Evolutionary conservation across 495 filamentous ascomycete genomes (phyloP), one percentile per base, ranked within the genome.

Genomic region (Articulospora tetracladia): DNA sequence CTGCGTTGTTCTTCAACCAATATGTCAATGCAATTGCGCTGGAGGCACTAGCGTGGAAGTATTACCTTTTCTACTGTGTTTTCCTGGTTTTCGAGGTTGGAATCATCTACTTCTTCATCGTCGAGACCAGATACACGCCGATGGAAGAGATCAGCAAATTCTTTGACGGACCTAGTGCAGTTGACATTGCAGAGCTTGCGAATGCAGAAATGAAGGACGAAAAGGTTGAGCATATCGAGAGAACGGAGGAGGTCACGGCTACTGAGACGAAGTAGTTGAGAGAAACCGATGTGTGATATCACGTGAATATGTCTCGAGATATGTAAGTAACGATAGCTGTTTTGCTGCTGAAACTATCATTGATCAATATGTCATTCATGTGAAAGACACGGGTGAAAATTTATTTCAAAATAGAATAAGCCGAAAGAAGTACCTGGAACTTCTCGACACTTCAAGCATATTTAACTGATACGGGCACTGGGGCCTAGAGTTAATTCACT

Each of bases 121-220:
- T 77, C 39, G 77, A 80, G 66, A 81, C 78, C 52, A 69, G 71
- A 20, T 73, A 75, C 52, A 70, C 73, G 2, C 67, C 73, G 3
- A 69, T 81, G 49, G 78, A 81, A 57, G 78, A 82, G 60, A 79
- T 81, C 54, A 70, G 73, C 19, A 73, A 72, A 52, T 69, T 75
- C 61, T 79, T 79, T 60, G 78, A 78, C 59, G 76, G 73, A n/a
- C 3, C 20, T 15, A 19, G 26, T 34, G 47, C 47, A 7, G 17
- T 50, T 26, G 47, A 50, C 47, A 27, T 50, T 25, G 47, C 47
- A 13, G 47, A 50, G 25, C 20, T 50, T 24, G 47, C 47, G 20
- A 50, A 50, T 50, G 47, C 47, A 6, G 47, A 50, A n/a, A 50
- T 50, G 47, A 50, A 50, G 25, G 47, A 50, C 11, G 39, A 7